Base-by-base conservation (phyloP, 768 basidiomycete genomes). In the Suillus brevipes region DNA sequence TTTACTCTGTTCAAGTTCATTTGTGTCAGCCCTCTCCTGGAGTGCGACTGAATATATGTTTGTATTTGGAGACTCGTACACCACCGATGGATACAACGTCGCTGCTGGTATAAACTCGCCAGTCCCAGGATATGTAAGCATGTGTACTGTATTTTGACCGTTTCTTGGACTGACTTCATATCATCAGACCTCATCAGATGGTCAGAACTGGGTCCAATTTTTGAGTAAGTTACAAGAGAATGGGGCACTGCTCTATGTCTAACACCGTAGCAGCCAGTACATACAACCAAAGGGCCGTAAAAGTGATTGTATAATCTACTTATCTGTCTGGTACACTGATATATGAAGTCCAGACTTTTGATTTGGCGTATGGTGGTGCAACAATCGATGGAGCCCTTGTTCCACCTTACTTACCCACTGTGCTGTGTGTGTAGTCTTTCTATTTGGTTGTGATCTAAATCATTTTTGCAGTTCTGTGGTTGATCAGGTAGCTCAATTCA, bases 281-380 rank as follows among this genome's bases (percentile, higher is more conserved):
- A 6, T 88, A 84, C 71, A 89, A 89, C 65, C 81, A 87, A 49
- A 85, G 83, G 1, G 73, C 80, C 40, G 80, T 83, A 61, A 81
- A 82, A 75, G 85, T 85, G 45, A 61, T 66, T 45, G 28, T 18
- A 45, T 3, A 36, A 58, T n/a, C 6, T 31, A 47, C 12, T 28
- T 49, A 4, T 0, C 9, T 45, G 31, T 20, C 25, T 68, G 8
- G 67, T 28, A 13, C 10, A 31, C 6, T 64, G 25, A 64, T 62
- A 14, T 8, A 34, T 34, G 14, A 14, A 64, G 23, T n/a, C 9
- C 78, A 86, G 69, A 87, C 85, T 0, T 90, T 87, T 73, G 86
- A 90, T 76, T 85, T 85, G 65, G 89, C 89, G 0, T 87, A 83
- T 62, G 86, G 88, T 28, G 89, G 86, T 36, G 89, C 87, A 28